Conservation (phyloP, 1,139 yeast species). For the Chernovozyma sophiae-reginae region DNA sequence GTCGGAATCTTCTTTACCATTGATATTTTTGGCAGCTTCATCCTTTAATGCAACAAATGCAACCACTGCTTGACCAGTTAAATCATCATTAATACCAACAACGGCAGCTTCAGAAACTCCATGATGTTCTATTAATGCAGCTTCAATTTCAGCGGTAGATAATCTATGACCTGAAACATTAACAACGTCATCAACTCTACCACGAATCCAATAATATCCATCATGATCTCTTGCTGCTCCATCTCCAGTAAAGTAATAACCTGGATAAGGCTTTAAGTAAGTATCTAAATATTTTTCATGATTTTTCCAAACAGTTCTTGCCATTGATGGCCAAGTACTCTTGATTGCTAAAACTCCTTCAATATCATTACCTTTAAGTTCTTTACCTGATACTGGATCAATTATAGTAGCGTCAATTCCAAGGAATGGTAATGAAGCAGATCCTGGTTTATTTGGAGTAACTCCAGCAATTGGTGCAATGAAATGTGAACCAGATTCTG, state of each 20-base stretch:
- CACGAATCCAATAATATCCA: conserved; percentile 97
- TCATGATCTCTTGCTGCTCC: conserved; percentile 98
- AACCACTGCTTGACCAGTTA: conserved; percentile 96
- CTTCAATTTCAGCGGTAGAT: conserved; percentile 96
- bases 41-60: conserved; percentile 88
- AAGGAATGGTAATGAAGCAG: conserved; percentile 94
- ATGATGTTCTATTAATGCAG: conserved; percentile 76
- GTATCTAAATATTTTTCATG: conserved; percentile 90
- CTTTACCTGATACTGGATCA: conserved; percentile 88
- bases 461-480: conserved; percentile 95
- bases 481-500: conserved; percentile 95
- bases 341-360: conserved; percentile 94
- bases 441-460: conserved; percentile 94
- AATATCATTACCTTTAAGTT: conserved; percentile 81
- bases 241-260: conserved; percentile 96
- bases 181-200: conserved; percentile 98
- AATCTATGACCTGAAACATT: conserved; percentile 97
- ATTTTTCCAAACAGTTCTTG: conserved; percentile 91
- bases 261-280: conserved; percentile 92
- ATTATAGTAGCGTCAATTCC: conserved; percentile 88
- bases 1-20: conserved; percentile 45
- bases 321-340: conserved; percentile 97
- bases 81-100: conserved; percentile 89
- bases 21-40: conserved; percentile 35
- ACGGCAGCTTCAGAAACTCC: conserved; percentile 92